phyloP scores from a whole-genome alignment of 2,329 filamentous ascomycete genomes.

The Colletotrichum higginsianum region DNA sequence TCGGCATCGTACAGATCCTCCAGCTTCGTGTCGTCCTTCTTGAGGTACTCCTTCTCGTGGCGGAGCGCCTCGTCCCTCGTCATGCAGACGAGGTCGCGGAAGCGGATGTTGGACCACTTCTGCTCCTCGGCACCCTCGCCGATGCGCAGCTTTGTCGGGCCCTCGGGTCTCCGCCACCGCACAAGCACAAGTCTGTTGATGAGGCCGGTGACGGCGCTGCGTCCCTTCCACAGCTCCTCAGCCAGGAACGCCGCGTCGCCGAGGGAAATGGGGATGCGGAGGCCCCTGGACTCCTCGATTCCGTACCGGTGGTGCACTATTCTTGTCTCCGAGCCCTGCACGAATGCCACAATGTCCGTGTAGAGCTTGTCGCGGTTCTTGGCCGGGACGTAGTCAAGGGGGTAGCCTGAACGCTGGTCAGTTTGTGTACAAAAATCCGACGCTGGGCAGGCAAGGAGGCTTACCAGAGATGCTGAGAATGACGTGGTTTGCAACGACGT shows the following conservation, averaged over 20 bases:
- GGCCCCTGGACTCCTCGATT: slow-evolving; percentile 67
- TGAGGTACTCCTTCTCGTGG: slow-evolving; percentile 86
- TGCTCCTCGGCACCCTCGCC: slow-evolving; percentile 80
- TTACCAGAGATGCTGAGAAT: slow-evolving; percentile 79
- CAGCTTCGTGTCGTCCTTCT: slow-evolving; percentile 74
- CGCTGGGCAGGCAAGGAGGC: background rate
- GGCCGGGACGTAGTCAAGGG: slow-evolving; percentile 83
- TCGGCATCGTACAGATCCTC: slow-evolving; percentile 82
- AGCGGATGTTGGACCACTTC: slow-evolving; percentile 77
- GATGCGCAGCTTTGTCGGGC: slow-evolving; percentile 70
- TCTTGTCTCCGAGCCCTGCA: slow-evolving; percentile 83
- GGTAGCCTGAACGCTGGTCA: slow-evolving; percentile 74
- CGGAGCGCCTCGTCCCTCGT: slow-evolving; percentile 89
- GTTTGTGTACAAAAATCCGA: background rate
- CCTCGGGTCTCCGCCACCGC: slow-evolving; percentile 80
- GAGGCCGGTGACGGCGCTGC: slow-evolving; percentile 86
- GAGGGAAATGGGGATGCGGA: slow-evolving; percentile 83
- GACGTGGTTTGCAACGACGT: slow-evolving; percentile 92
- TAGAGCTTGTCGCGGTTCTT: slow-evolving; percentile 95
- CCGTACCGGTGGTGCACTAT: slow-evolving; percentile 63
- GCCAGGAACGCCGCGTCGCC: slow-evolving; percentile 90
- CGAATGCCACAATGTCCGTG: slow-evolving; percentile 81
- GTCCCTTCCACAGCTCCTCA: slow-evolving; percentile 89
- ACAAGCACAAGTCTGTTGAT: slow-evolving; percentile 84
- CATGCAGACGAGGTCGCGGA: slow-evolving; percentile 87